Conservation (phyloP, 257 asterid species). For the Striga asiatica region DNA sequence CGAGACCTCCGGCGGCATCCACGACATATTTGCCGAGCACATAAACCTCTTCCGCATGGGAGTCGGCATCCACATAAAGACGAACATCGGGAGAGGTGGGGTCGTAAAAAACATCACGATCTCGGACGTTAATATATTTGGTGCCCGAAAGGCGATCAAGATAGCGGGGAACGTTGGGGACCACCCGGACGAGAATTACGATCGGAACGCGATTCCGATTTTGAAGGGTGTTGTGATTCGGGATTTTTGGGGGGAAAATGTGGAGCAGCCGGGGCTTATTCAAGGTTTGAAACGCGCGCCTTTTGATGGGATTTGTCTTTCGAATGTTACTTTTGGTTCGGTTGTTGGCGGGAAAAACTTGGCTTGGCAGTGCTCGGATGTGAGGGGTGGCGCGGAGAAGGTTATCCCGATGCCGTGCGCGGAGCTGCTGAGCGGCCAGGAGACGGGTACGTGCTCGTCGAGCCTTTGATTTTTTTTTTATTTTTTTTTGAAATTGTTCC, state of each 20-base stretch:
- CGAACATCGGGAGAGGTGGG: slow-evolving; percentile 82
- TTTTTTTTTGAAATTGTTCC: too few species aligned
- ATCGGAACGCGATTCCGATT: slow-evolving; percentile 67
- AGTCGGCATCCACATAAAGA: slow-evolving; percentile 71
- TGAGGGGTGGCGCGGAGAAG: slow-evolving; percentile 55
- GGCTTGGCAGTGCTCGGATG: slow-evolving; percentile 83
- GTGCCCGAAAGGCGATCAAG: slow-evolving; percentile 62
- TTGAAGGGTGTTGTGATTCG: slow-evolving; percentile 51
- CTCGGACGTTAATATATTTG: slow-evolving; percentile 52
- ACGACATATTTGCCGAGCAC: slow-evolving; percentile 60
- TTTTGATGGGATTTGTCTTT: slow-evolving; percentile 66
- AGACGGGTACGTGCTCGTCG: slow-evolving; percentile 41
- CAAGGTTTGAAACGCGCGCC: slow-evolving; percentile 58
- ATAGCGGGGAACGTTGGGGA: slow-evolving; percentile 72
- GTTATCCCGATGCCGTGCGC: slow-evolving; percentile 85
- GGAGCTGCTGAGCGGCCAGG: slow-evolving; percentile 45
- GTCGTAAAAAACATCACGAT: slow-evolving; percentile 56
- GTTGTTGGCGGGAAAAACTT: slow-evolving; percentile 17
- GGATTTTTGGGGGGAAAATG: slow-evolving; percentile 68
- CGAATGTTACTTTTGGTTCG: slow-evolving; percentile 44
- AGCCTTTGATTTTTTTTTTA: slow-evolving; percentile 16
- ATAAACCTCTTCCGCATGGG: slow-evolving; percentile 57
- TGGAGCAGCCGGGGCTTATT: slow-evolving; percentile 66
- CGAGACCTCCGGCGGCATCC: slow-evolving; percentile 85
- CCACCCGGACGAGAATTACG: slow-evolving; percentile 55